Evolutionary conservation across 1,284 basidiomycete species (phyloP), one percentile per base, ranked within the genome.

Genomic region (Sanghuangporus sanghuang): DNA sequence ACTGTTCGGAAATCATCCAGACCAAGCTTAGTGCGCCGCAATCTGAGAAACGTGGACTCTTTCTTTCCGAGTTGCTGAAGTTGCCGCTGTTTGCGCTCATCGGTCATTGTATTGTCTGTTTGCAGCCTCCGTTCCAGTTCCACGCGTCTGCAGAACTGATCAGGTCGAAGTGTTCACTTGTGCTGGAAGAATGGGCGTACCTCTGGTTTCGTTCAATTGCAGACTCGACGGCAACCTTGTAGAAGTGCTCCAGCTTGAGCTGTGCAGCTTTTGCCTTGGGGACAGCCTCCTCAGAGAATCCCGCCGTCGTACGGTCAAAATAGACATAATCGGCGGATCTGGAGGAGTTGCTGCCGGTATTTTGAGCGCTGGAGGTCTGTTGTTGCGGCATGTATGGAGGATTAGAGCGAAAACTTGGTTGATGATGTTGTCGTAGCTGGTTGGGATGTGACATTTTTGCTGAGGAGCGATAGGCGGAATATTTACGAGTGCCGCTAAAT

Each of bases 201-300:
- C 84, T 79, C 53, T 81, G 82, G 74, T 86, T 86, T 56, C 93
- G 80, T 71, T 92, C 92, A 66, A 95, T 91, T 48, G 93, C 93
- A 63, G 90, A 85, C 72, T 94, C 90, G 35, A 95, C 92, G 6
- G 91, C 90, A 64, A 98, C 90, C 77, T 98, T 98, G 84, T 99
- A 99, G 77, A 91, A 97, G 66, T 96, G 93, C 77, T 98, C 96
- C 61, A 99, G 86, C 77, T 98, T 98, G 75, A 98, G 86, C 77
- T 98, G 98, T 38, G 96, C 95, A 21, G 92, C 93, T 61, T 95
- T 98, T 3, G 95, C 92, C 66, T 95, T 93, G 64, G 96, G 94
- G 62, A 95, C 83, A 44, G 94, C 93, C 71, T 92, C 89, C 68
- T 95, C 89, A 38, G 89, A 90, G 79, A 98, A 96, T 66, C 86